Conservation (phyloP, 306 rosid species). For the Aeschynomene evenia region DNA sequence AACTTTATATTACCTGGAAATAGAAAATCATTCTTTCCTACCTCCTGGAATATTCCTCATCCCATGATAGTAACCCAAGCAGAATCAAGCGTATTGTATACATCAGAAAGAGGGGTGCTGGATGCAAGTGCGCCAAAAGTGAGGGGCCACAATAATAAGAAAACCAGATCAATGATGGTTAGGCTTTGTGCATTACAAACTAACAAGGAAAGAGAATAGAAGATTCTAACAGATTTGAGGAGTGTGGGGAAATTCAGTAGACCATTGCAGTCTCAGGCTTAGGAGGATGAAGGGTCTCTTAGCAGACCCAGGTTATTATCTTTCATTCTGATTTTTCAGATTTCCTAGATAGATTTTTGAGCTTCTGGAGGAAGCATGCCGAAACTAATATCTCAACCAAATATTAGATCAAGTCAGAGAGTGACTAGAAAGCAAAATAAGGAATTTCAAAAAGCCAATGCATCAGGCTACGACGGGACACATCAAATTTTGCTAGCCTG, state of each 20-base stretch:
- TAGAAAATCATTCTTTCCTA: not conserved
- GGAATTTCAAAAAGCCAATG: not conserved
- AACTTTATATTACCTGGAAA: not conserved
- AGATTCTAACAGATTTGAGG: not conserved
- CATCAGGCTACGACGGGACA: not conserved
- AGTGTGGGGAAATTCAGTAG: too few species aligned
- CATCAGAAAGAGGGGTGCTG: too few species aligned
- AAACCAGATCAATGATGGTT: too few species aligned
- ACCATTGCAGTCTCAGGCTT: too few species aligned
- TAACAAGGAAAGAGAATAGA: too few species aligned
- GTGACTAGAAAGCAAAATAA: not conserved
- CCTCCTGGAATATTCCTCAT: not conserved
- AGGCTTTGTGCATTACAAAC: too few species aligned
- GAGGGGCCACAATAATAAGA: too few species aligned
- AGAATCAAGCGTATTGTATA: too few species aligned
- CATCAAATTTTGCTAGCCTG: not conserved
- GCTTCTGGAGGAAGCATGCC: not conserved
- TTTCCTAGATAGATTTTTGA: not conserved
- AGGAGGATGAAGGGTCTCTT: too few species aligned
- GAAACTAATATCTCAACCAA: not conserved
- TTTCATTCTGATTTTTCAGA: not conserved
- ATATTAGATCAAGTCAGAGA: not conserved
- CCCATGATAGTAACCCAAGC: not conserved
- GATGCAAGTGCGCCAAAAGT: too few species aligned
- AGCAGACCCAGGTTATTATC: too few species aligned